Evolutionary conservation across 2,329 filamentous ascomycete species (phyloP), one percentile per base, ranked within the genome.

Genomic region (Teratosphaeria zuluensis): DNA sequence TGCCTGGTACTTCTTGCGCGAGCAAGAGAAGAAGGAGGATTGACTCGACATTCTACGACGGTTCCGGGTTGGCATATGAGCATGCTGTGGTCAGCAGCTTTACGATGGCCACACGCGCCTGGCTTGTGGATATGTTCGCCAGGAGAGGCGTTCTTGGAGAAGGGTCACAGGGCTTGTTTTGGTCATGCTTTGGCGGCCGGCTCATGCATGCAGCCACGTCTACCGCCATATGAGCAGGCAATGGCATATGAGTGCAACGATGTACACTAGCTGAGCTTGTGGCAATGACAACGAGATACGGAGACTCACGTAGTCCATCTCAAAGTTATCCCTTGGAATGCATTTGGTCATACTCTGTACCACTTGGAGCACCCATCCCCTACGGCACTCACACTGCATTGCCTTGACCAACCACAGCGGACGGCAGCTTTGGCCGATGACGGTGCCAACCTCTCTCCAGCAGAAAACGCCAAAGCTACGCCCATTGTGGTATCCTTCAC

Each of bases 1-100:
- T 51, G 61, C 64, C n/a, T 70, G 61, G 58, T 73, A 71, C 62
- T 73, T 74, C 60, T 59, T 70, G 42, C 62, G 69, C 31, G 66
- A 66, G 54, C 63, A 66, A 59, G 58, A 66, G 56, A 61, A 68
- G 61, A 61, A 67, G 60, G 60, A 57, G 32, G 59, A 56, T 51
- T 61, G 59, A 61, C 55, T 60, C 24, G 58, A 31, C 9, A 6
- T 58, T 31, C 46, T 58, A 28, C 51, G 30, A 24, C 51, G 56
- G 14, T 60, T 60, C 30, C 58, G 58, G 14, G 38, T 60, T 24
- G 55, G 56, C 54, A 51, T 60, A n/a, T 57, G 52, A 54, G n/a
- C n/a, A 28, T 21, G 11, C 19, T 19, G 38, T 55, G 33, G 28
- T 11, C 28, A 31, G 52, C 28, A 53, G 52, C 8, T 32, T 53